Evolutionary conservation across 208 protist species (phyloP), one percentile per base, ranked within the genome.

Genomic region (Leishmania arabica): DNA sequence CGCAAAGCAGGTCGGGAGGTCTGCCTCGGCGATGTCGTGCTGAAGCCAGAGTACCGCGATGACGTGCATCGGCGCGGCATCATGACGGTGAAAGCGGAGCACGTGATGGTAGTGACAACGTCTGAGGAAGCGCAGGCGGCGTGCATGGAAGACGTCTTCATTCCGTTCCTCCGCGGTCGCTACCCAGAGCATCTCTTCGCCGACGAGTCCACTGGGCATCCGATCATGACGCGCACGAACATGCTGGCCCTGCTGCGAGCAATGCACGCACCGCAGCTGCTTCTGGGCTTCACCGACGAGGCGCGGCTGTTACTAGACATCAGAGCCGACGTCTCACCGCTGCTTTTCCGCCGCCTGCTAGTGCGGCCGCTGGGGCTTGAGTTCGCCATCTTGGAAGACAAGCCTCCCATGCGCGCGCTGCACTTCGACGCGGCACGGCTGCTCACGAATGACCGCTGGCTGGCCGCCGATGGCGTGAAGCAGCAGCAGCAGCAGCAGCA

Each of bases 331-430:
- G 58, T 73, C 47, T 79, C 89, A 9, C 88, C 91, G 34, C 15
- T 96, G 78, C 83, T 96, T 19, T 97, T 95, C 75, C 92, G 95
- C 8, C 91, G 92, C 6, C 85, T 97, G 75, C 82, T 96, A 3
- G 73, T 93, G 51, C 89, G 90, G 17, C 95, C 95, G 53, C 47
- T 96, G 42, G 84, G 40, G 70, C 83, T 97, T 80, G 68, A 84
- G 40, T 95, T 89, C 60, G 82, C 81, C n/a, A 91, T 96, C 68
- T 77, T 97, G 70, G 92, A 95, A 70, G 93, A 97, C 77, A 92
- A 93, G 82, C 81, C 88, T 31, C 91, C 90, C 21, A 77, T 91
- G 82, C 89, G 87, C 60, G 84, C 89, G 19, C 74, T 89, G 37
- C 91, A 94, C 86, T 96, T 89, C 81, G 94, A 97, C 73, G 91